Evolutionary conservation across 2,329 filamentous ascomycete species (phyloP).

Genomic region (Trichothecium roseum): DNA sequence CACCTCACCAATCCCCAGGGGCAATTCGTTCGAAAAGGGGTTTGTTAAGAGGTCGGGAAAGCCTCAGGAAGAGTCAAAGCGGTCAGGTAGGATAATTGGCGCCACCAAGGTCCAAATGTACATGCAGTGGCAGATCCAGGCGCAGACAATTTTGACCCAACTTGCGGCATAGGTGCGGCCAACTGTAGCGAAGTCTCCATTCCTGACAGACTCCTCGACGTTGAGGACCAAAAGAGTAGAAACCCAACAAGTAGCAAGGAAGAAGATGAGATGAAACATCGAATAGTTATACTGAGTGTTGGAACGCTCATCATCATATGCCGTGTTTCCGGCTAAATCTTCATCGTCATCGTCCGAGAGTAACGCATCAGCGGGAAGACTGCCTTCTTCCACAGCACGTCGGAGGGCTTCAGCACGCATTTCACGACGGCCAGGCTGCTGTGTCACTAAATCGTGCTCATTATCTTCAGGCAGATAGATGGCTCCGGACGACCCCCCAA

Average conservation of each 20-base stretch:
- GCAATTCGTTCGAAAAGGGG: too few relatives aligned
- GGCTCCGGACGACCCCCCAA: constrained; percentile 39
- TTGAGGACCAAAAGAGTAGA: constrained; percentile 77
- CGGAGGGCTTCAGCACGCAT: constrained; percentile 90
- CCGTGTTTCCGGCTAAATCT: constrained; percentile 49
- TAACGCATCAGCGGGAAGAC: constrained; percentile 80
- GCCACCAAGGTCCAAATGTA: constrained; percentile 91
- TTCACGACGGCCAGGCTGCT: constrained; percentile 75
- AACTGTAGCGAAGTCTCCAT: constrained; percentile 76
- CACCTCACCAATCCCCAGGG: too few relatives aligned
- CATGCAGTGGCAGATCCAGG: constrained; percentile 92
- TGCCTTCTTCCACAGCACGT: constrained; percentile 84
- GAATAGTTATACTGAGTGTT: constrained; percentile 94
- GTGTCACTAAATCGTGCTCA: constrained; percentile 80
- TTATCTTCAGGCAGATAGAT: constrained; percentile 60
- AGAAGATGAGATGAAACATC: constrained; percentile 95
- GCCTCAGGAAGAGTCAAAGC: constrained; percentile 60
- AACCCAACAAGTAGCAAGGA: constrained; percentile 92
- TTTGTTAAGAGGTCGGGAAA: too few relatives aligned
- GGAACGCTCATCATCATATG: constrained; percentile 78
- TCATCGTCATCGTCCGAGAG: constrained; percentile 63
- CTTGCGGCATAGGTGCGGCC: constrained; percentile 94
- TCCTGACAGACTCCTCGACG: constrained; percentile 52
- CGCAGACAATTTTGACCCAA: constrained; percentile 98
- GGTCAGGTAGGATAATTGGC: constrained; percentile 73